Percentiles rank a stretch among this genome's conserved stretches.
Conservation (phyloP, 768 basidiomycete species). For the Cystobasidium ongulense region DNA sequence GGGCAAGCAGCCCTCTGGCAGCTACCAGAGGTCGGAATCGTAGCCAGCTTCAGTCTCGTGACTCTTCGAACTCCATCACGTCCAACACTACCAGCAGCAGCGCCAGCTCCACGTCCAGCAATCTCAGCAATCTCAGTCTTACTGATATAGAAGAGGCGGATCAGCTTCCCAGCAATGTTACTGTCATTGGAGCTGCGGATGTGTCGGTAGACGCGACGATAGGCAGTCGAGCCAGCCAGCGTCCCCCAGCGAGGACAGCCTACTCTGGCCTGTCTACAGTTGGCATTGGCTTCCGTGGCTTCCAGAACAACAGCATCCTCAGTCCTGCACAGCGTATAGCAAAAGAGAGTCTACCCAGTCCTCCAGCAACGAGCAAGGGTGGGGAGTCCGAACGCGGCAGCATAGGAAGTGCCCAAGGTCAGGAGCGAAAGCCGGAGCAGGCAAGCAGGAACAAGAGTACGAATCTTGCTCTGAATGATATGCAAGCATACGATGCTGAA, state of each 20-base stretch:
- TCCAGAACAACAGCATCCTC: slow-evolving; percentile 5
- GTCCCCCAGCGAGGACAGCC: neutral
- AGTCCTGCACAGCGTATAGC: slow-evolving; percentile 22
- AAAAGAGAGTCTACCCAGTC: slow-evolving; percentile 21
- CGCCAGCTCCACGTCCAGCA: neutral
- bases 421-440: neutral
- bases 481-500: neutral
- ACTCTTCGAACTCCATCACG: neutral
- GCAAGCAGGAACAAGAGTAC: neutral
- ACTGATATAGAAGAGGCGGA: slow-evolving; percentile 1
- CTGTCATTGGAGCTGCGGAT: neutral
- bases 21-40: neutral
- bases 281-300: slow-evolving; percentile 15
- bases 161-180: neutral
- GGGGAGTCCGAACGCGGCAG: slow-evolving; percentile 22
- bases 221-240: neutral
- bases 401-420: slow-evolving; percentile 11
- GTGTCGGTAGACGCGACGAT: neutral
- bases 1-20: neutral
- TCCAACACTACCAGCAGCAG: neutral
- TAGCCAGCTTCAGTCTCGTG: neutral
- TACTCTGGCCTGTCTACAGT: slow-evolving; percentile 1
- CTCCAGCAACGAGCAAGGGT: slow-evolving; percentile 8
- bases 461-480: neutral
- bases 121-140: neutral